phyloP scores from a whole-genome alignment of 2,329 filamentous ascomycete genomes.

The Fusarium sp. region DNA sequence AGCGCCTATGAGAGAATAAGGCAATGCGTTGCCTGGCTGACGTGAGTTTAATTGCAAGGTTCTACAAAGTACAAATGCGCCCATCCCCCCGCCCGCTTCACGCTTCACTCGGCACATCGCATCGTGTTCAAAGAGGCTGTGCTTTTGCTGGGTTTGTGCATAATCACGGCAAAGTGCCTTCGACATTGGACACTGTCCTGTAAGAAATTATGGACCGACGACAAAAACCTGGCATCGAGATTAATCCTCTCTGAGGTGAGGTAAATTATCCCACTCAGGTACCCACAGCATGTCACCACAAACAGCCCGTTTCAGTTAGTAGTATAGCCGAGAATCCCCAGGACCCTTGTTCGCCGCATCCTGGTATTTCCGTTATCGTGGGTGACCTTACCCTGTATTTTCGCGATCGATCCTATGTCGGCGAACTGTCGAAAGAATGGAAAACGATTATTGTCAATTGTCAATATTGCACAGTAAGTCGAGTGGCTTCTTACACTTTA shows the following conservation, averaged over 20 bases:
- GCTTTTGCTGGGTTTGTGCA: neutral
- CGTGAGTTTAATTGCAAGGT: neutral
- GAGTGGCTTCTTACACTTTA: neutral
- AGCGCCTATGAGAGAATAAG: neutral
- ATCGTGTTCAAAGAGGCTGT: neutral
- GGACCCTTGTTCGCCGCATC: neutral
- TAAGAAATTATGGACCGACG: conserved; percentile 14
- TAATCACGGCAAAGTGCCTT: neutral
- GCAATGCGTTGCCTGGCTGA: no score
- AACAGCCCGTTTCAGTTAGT: neutral
- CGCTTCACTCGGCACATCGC: neutral
- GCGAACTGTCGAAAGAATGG: neutral
- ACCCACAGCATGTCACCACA: neutral
- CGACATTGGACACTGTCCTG: neutral
- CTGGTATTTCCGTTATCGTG: neutral
- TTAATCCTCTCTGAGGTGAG: neutral
- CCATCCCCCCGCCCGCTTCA: neutral
- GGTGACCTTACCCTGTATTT: neutral
- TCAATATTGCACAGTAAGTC: neutral
- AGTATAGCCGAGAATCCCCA: neutral
- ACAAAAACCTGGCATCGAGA: neutral
- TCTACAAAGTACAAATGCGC: neutral
- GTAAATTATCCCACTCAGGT: neutral
- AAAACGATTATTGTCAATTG: neutral
- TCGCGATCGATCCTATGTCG: neutral